Evolutionary conservation across 2,329 filamentous ascomycete genomes (phyloP), one percentile per base, ranked within the genome.

Genomic region (Dothideomycetes sp.): DNA sequence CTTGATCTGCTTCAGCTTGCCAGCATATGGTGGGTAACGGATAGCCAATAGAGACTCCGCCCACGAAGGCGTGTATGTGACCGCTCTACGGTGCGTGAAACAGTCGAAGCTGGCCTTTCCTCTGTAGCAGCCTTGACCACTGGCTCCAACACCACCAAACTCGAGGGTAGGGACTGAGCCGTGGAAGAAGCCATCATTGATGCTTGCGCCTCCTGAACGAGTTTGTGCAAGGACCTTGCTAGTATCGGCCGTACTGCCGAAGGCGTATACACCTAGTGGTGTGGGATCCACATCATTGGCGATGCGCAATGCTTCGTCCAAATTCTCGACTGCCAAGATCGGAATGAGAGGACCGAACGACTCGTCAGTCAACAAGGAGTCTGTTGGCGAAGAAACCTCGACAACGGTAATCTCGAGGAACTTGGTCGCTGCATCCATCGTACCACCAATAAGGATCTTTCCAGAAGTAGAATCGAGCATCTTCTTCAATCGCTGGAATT

Each of bases 381-480:
- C 89, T 36, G 88, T 73, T 12, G 73, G 57, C 45, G 77, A 78
- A 48, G 84, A 71, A 29, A 95, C 81, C 45, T 85, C 72, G n/a
- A 98, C 79, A n/a, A 89, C 78, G 0, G 91, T 98, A 1, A 88
- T 85, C 58, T 89, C 86, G 50, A 98, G 91, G 62, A 83, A 95
- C 36, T 83, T 77, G 22, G 85, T 74, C 27, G 73, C 68, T 56
- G 84, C 79, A 58, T 96, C 86, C 65, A 83, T 79, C 40, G 79
- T 77, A 36, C 91, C 91, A 37, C 91, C 91, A 52, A 94, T 66
- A 36, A 96, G 70, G 47, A 98, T 86, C 64, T 84, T 83, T 59
- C 91, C 91, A 46, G 75, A 74, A 41, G 77, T 82, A 41, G 77
- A 72, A 58, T 94, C 86, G n/a, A 98, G 68, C 84, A 96, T 87